Percentiles rank a stretch among this genome's conserved stretches.
phyloP scores from a whole-genome alignment of 176 grass and related monocot genomes.

The Aegilops bicornis region DNA sequence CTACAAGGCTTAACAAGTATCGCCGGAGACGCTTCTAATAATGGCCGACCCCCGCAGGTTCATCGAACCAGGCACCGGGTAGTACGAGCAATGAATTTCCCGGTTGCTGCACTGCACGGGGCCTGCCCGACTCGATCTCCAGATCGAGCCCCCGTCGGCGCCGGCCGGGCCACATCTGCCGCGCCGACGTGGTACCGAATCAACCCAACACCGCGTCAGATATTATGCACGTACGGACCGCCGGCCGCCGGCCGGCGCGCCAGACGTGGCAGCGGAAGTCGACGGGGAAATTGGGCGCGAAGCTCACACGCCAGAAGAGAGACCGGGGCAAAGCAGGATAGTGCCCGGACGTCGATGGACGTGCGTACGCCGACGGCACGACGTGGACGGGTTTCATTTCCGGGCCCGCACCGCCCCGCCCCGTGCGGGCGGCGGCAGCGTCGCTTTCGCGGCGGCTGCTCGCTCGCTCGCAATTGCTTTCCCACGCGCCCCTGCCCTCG shows the following conservation, averaged over 20 bases:
- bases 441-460: constrained; percentile 11
- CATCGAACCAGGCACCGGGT: background rate
- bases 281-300: constrained; percentile 21
- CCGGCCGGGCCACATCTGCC: background rate
- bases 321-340: background rate
- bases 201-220: background rate
- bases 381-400: background rate
- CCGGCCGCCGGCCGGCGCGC: no score
- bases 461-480: background rate
- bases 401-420: no score
- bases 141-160: no score
- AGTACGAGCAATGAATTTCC: background rate
- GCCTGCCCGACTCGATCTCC: background rate
- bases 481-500: background rate
- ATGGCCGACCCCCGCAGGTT: background rate
- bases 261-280: background rate
- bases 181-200: background rate
- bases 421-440: background rate
- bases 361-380: background rate
- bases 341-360: no score
- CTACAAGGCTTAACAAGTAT: no score
- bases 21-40: no score
- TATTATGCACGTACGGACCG: background rate
- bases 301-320: background rate
- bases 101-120: background rate